Evolutionary conservation across 208 protist species (phyloP).

Genomic region (Balamuthia mandrillaris): DNA sequence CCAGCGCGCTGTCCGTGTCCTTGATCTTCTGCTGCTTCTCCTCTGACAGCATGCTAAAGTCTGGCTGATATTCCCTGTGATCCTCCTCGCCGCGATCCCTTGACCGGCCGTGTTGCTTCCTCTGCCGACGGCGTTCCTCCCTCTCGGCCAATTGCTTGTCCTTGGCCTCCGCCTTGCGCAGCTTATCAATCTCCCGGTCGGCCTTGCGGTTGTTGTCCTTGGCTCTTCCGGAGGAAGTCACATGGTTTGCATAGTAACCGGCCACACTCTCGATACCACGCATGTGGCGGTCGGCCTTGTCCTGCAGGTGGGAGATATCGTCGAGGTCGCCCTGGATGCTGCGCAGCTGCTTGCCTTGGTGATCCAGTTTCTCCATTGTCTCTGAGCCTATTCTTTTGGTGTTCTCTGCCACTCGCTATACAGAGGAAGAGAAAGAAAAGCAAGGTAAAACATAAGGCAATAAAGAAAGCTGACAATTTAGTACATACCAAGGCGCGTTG

Average conservation of each 20-base stretch:
- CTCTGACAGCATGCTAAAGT: background rate
- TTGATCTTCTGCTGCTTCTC: background rate
- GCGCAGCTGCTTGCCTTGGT: background rate
- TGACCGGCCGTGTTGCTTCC: background rate
- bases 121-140: background rate
- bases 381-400: background rate
- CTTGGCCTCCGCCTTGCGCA: background rate
- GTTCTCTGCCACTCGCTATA: background rate
- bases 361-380: background rate
- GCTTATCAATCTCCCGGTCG: too few species aligned
- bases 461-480: background rate
- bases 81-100: background rate
- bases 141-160: background rate
- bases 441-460: background rate
- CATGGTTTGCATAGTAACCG: background rate
- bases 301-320: slow-evolving; percentile 7
- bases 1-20: slow-evolving; percentile 13
- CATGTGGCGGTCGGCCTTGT: background rate
- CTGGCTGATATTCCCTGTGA: background rate
- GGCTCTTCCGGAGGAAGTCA: background rate
- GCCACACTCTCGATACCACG: background rate
- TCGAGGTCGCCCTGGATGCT: background rate
- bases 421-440: background rate
- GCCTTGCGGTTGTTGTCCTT: too few species aligned
- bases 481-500: background rate